Percentiles rank a stretch among this genome's conserved stretches.
These are phyloP conservation scores for Leptodontidium sp. DNA, from an alignment of 2,329 filamentous ascomycete species.

Conservation along the genomic window DNA sequence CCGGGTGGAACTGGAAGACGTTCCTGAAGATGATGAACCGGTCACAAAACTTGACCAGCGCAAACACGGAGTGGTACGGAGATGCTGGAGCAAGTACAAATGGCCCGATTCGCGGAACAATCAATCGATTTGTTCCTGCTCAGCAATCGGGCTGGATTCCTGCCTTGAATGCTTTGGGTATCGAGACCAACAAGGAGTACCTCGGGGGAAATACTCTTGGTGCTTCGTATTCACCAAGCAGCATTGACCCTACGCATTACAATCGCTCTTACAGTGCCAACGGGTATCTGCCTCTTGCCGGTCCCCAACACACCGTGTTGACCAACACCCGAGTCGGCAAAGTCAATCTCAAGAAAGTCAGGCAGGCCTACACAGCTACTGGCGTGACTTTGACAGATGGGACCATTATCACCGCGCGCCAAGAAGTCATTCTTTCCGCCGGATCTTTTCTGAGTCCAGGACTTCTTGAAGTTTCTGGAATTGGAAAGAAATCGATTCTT, in stretches of 20 bases:
- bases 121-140: slow-evolving; percentile 54
- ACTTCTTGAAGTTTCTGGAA: slow-evolving; percentile 59
- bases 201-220: slow-evolving; percentile 60
- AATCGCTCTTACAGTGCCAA: slow-evolving; percentile 60
- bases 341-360: slow-evolving; percentile 59
- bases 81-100: slow-evolving; percentile 46
- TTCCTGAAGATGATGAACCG: slow-evolving; percentile 28
- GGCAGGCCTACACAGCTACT: slow-evolving; percentile 25
- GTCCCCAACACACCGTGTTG: slow-evolving; percentile 76
- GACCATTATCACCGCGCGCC: slow-evolving; percentile 30
- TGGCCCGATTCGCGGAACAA: slow-evolving; percentile 49
- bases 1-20: slow-evolving; percentile 52
- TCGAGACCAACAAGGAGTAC: slow-evolving; percentile 53
- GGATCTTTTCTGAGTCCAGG: slow-evolving; percentile 62
- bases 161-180: slow-evolving; percentile 55
- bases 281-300: slow-evolving; percentile 50
- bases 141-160: slow-evolving; percentile 55
- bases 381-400: slow-evolving; percentile 32
- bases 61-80: slow-evolving; percentile 31
- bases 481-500: slow-evolving; percentile 56
- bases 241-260: slow-evolving; percentile 56
- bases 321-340: slow-evolving; percentile 86
- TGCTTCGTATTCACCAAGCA: slow-evolving; percentile 58
- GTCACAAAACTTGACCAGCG: slow-evolving; percentile 32
- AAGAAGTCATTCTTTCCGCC: slow-evolving; percentile 59